These are phyloP conservation scores for Polysphondylium violaceum DNA, from an alignment of 78 protist genomes.

Conservation along the genomic window DNA sequence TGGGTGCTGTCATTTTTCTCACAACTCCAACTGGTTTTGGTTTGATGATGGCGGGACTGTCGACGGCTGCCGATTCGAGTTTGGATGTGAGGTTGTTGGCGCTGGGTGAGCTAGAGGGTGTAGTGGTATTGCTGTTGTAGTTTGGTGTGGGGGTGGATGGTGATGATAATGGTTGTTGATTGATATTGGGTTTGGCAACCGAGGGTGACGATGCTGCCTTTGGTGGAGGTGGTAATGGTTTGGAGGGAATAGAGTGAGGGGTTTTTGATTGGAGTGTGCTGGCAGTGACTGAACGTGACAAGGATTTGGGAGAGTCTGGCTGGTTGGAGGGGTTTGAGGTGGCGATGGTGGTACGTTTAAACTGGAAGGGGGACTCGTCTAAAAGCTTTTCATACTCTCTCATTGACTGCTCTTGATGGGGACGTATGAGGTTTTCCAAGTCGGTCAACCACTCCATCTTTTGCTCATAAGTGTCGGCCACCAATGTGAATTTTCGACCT, in stretches of 20 bases:
- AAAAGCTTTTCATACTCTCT: conserved; percentile 51
- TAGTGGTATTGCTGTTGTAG: neutral
- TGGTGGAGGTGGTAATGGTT: conserved; percentile 78
- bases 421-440: conserved; percentile 32
- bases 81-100: neutral
- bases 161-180: neutral
- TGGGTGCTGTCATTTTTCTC: neutral
- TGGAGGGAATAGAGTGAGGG: conserved; percentile 25
- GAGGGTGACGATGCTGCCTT: neutral
- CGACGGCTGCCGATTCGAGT: neutral
- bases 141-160: neutral
- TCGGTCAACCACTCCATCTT: conserved; percentile 77
- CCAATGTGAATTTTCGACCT: conserved; percentile 63
- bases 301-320: conserved; percentile 52
- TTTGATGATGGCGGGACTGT: neutral
- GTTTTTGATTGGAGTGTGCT: neutral
- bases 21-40: neutral
- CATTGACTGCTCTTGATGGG: conserved; percentile 25
- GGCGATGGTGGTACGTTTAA: conserved; percentile 43
- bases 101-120: neutral
- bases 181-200: too few species aligned
- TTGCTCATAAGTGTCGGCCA: conserved; percentile 53
- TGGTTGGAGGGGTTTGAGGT: conserved; percentile 20
- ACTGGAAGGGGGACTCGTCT: conserved; percentile 8
- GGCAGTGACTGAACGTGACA: conserved; percentile 40